Percentiles rank a stretch among this genome's conserved stretches.
Conservation (phyloP, 2,329 filamentous ascomycete genomes). For the Hypoxylon sp. region DNA sequence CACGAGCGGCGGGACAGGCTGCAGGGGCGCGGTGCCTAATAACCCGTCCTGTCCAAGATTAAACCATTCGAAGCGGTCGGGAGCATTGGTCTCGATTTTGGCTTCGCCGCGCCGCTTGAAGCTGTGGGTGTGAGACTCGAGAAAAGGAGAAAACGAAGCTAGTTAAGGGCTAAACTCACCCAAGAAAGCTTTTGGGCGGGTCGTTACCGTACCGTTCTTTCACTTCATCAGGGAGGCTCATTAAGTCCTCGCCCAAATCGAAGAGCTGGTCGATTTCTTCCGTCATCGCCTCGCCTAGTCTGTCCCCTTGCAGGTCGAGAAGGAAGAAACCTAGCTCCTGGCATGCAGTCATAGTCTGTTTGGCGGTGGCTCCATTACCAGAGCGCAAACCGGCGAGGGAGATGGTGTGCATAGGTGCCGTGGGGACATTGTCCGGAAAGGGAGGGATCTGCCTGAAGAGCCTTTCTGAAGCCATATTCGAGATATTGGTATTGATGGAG, state of each 20-base stretch:
- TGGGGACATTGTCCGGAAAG: constrained; percentile 19
- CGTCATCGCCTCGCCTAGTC: constrained; percentile 10
- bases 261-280: constrained; percentile 24
- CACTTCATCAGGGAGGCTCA: background rate
- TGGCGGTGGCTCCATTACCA: constrained; percentile 7
- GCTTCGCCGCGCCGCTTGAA: background rate
- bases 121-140: background rate
- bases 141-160: background rate
- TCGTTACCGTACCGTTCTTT: background rate
- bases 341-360: constrained; percentile 10
- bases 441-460: constrained; percentile 2
- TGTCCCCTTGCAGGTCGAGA: constrained; percentile 15
- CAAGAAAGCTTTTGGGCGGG: constrained; percentile 16
- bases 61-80: constrained; percentile 53
- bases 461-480: background rate
- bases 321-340: constrained; percentile 24
- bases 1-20: constrained; percentile 29
- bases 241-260: background rate
- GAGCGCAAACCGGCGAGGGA: background rate
- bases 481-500: background rate
- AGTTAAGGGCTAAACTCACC: constrained; percentile 6
- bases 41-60: constrained; percentile 54
- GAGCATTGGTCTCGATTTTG: constrained; percentile 23
- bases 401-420: constrained; percentile 7
- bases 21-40: constrained; percentile 43